Evolutionary conservation across 495 filamentous ascomycete species (phyloP).

Genomic region (Xylaria venustula): DNA sequence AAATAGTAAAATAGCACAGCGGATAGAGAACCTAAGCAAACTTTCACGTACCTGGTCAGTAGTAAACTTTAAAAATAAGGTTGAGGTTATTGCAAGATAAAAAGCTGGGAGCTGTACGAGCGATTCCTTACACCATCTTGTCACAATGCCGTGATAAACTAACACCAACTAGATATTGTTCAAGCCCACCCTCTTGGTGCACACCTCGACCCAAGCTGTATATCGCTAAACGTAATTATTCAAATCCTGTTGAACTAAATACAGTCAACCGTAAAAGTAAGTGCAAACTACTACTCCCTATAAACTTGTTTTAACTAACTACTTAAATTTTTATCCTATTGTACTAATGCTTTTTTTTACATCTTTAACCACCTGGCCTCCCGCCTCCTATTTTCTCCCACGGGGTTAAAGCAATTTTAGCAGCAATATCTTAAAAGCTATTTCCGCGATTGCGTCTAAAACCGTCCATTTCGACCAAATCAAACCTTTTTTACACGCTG

Average conservation of each 20-base stretch:
- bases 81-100: conserved; percentile 7
- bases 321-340: not conserved
- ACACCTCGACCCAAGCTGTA: not conserved
- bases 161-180: not conserved
- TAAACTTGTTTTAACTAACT: not conserved
- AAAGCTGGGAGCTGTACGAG: not conserved
- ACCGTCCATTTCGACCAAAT: conserved; percentile 31
- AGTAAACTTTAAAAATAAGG: conserved; percentile 9
- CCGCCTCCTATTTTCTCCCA: not conserved
- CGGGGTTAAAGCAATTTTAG: not conserved
- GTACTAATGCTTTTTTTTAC: not conserved
- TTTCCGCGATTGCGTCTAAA: not conserved
- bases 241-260: not conserved
- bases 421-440: not conserved
- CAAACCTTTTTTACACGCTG: conserved; percentile 8
- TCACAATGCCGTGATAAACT: not conserved
- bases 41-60: conserved; percentile 2
- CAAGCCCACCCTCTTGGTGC: not conserved
- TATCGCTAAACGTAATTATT: not conserved
- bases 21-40: conserved; percentile 6
- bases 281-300: not conserved
- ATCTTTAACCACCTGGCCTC: not conserved
- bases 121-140: not conserved
- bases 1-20: conserved; percentile 12
- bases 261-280: not conserved